Conservation (phyloP, 306 rosid species). For the Sicyos edulis region DNA sequence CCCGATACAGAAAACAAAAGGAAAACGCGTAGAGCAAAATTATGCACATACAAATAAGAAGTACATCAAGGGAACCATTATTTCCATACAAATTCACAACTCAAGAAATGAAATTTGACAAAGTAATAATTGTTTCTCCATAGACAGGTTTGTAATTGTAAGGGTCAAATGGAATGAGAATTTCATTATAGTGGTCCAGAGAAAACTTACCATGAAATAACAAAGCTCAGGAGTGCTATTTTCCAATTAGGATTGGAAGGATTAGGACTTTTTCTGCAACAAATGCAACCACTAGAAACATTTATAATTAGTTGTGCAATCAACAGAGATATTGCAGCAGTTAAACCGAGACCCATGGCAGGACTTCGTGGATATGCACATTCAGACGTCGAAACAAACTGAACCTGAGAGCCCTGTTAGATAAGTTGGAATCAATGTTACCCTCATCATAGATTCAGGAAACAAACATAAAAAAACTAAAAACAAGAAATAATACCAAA, state of each 20-base stretch:
- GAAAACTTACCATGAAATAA: constrained; percentile 64
- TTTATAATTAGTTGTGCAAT: constrained; percentile 59
- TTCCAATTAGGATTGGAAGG: constrained; percentile 61
- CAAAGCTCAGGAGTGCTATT: constrained; percentile 63
- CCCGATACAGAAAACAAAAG: background rate
- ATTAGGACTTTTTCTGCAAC: constrained; percentile 56
- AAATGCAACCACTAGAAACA: constrained; percentile 70
- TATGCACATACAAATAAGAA: background rate
- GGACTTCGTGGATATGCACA: constrained; percentile 80
- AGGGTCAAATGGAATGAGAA: background rate
- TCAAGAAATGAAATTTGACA: background rate
- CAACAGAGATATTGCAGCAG: constrained; percentile 70
- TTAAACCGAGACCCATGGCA: constrained; percentile 80
- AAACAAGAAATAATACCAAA: constrained; percentile 1
- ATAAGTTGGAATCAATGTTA: constrained; percentile 17
- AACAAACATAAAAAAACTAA: background rate
- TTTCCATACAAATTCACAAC: constrained; percentile 12
- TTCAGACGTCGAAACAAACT: constrained; percentile 29
- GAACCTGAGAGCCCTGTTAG: constrained; percentile 61
- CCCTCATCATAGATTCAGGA: background rate
- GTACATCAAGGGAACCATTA: background rate
- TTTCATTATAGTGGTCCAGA: background rate
- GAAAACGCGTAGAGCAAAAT: background rate
- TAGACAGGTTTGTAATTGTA: constrained; percentile 1
- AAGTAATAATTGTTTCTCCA: background rate